Evolutionary conservation across 2,329 filamentous ascomycete species (phyloP).

Genomic region (Penicillium sp.): DNA sequence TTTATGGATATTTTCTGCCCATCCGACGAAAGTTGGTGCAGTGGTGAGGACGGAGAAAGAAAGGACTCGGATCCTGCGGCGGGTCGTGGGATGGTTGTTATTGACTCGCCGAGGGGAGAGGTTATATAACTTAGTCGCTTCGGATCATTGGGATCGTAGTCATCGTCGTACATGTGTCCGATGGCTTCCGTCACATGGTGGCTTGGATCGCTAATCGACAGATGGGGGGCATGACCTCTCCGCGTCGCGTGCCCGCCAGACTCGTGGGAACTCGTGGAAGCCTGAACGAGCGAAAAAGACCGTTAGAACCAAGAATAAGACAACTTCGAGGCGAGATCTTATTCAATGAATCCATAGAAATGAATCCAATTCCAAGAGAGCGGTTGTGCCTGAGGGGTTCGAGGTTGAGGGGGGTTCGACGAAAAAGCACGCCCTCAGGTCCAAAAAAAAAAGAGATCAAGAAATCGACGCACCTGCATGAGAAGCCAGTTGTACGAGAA

Average conservation of each 20-base stretch:
- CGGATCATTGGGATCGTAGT: slow-evolving; percentile 60
- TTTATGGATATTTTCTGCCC: slow-evolving; percentile 30
- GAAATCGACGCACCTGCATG: slow-evolving; percentile 40
- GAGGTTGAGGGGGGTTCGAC: not conserved
- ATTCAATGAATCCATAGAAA: not conserved
- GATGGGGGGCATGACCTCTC: slow-evolving; percentile 59
- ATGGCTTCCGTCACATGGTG: slow-evolving; percentile 95
- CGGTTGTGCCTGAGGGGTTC: not conserved
- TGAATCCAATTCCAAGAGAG: not conserved
- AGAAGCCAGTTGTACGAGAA: slow-evolving; percentile 32
- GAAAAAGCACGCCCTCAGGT: slow-evolving; percentile 3
- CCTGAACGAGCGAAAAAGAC: slow-evolving; percentile 29
- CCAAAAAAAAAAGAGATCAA: slow-evolving; percentile 1
- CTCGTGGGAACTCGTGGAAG: slow-evolving; percentile 43
- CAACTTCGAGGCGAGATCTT: not conserved
- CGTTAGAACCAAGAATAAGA: slow-evolving; percentile 7
- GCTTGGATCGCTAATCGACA: slow-evolving; percentile 79
- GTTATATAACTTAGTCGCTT: slow-evolving; percentile 75
- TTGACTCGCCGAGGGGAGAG: slow-evolving; percentile 46
- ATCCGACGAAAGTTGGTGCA: slow-evolving; percentile 37
- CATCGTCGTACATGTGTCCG: slow-evolving; percentile 82
- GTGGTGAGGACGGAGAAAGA: slow-evolving; percentile 29
- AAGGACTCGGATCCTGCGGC: slow-evolving; percentile 29
- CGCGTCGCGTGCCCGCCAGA: slow-evolving; percentile 51
- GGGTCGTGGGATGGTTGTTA: slow-evolving; percentile 40